phyloP scores from a whole-genome alignment of 208 protist species.

The Herpetomonas samuelpessoai region DNA sequence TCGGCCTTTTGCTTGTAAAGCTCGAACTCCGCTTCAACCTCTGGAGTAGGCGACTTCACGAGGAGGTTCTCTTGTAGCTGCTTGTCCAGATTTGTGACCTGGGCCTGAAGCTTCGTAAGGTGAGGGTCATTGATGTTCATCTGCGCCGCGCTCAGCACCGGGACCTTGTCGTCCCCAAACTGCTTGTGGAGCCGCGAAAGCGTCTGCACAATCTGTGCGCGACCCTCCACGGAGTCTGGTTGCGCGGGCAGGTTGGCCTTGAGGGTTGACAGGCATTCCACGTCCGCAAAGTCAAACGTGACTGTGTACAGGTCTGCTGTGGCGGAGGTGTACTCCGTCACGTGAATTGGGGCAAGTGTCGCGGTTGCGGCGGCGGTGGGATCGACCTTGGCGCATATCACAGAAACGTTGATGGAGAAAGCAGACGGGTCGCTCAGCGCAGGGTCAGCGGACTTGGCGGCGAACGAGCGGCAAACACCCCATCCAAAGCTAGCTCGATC shows the following conservation, averaged over 20 bases:
- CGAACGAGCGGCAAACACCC: conserved; percentile 79
- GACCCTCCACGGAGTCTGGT: conserved; percentile 69
- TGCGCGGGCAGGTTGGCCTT: conserved; percentile 78
- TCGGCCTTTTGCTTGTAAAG: conserved; percentile 67
- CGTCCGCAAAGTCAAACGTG: conserved; percentile 82
- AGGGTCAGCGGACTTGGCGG: conserved; percentile 50
- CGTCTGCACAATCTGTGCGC: conserved; percentile 74
- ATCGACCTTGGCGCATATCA: conserved; percentile 82
- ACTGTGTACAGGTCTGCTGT: conserved; percentile 84
- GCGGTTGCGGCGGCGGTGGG: conserved; percentile 23
- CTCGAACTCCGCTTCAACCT: conserved; percentile 58
- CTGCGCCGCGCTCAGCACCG: conserved; percentile 94
- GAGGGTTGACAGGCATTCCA: conserved; percentile 68
- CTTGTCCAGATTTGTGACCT: conserved; percentile 85
- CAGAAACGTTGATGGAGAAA: conserved; percentile 66
- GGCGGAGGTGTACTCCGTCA: conserved; percentile 75
- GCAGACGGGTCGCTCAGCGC: conserved; percentile 60
- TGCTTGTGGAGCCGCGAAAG: conserved; percentile 73
- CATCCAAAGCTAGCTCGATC: conserved; percentile 80
- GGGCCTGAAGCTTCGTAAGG: conserved; percentile 69
- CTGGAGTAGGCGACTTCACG: conserved; percentile 53
- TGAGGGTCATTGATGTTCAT: conserved; percentile 94
- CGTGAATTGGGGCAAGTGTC: conserved; percentile 63
- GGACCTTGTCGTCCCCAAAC: conserved; percentile 71
- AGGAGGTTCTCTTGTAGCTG: conserved; percentile 71